Evolutionary conservation across 2,329 filamentous ascomycete species (phyloP).

Genomic region (Hirsutella thompsonii): DNA sequence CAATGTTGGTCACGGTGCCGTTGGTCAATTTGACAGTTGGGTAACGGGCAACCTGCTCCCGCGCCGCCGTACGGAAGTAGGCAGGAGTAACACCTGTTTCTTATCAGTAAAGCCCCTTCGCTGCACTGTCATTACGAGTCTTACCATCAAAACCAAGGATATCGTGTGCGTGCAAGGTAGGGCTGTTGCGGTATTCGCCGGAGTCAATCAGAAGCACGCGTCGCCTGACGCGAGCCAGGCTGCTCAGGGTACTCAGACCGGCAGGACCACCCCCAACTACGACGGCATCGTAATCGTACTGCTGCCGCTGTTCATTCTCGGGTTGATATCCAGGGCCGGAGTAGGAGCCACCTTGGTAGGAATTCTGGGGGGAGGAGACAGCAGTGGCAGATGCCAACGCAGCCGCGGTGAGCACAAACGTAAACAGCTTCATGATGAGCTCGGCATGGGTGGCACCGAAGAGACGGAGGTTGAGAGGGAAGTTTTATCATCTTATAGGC

Average conservation of each 20-base stretch:
- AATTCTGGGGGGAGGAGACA: too few relatives aligned
- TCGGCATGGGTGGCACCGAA: too few relatives aligned
- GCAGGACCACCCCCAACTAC: constrained; percentile 45
- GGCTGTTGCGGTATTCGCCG: constrained; percentile 41
- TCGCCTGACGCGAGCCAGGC: constrained; percentile 42
- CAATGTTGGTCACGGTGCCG: constrained; percentile 34
- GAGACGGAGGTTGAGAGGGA: too few relatives aligned
- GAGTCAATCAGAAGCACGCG: constrained; percentile 44
- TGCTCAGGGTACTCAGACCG: constrained; percentile 40
- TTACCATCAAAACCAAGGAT: constrained; percentile 46
- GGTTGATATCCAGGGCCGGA: too few relatives aligned
- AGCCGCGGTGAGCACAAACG: too few relatives aligned
- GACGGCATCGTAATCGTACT: constrained; percentile 35
- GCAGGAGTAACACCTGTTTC: constrained; percentile 32
- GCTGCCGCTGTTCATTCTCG: too few relatives aligned
- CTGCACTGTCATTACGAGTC: neutral
- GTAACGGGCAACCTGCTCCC: constrained; percentile 38
- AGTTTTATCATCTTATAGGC: too few relatives aligned
- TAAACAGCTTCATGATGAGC: too few relatives aligned
- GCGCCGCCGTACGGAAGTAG: constrained; percentile 40
- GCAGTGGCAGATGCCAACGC: too few relatives aligned
- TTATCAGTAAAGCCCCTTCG: neutral
- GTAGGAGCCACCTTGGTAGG: too few relatives aligned
- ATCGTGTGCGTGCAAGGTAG: constrained; percentile 47
- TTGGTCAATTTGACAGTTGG: constrained; percentile 35